phyloP scores from a whole-genome alignment of 2,329 filamentous ascomycete species.

The Annulohypoxylon truncatum region DNA sequence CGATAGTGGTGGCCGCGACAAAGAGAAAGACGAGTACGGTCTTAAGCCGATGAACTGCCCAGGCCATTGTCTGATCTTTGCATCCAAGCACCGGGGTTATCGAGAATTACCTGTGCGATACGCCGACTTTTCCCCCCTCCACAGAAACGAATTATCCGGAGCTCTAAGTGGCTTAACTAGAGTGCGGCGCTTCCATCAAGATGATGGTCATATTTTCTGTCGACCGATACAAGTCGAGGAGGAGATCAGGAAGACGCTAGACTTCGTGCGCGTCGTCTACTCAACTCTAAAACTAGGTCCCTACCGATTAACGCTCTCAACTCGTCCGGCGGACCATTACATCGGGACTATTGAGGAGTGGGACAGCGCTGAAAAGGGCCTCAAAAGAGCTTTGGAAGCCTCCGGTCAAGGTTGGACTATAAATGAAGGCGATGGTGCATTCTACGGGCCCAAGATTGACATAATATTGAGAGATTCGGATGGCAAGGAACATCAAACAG shows the following conservation, averaged over 20 bases:
- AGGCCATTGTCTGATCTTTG: constrained; percentile 90
- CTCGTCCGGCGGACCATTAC: constrained; percentile 78
- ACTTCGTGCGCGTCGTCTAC: constrained; percentile 61
- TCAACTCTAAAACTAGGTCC: constrained; percentile 75
- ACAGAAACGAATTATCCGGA: constrained; percentile 94
- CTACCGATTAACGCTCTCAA: constrained; percentile 82
- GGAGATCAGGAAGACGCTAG: constrained; percentile 62
- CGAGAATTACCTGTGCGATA: constrained; percentile 90
- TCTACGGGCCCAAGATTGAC: constrained; percentile 93
- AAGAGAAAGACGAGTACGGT: constrained; percentile 59
- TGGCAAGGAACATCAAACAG: constrained; percentile 89
- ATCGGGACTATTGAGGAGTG: constrained; percentile 79
- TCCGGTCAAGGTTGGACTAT: constrained; percentile 77
- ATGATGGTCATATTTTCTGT: constrained; percentile 97
- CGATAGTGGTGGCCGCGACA: constrained; percentile 47
- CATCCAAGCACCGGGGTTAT: constrained; percentile 85
- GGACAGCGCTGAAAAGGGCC: constrained; percentile 74
- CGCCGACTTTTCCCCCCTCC: constrained; percentile 94
- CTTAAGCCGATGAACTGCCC: constrained; percentile 99
- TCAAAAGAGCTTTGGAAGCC: constrained; percentile 70
- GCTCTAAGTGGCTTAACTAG: constrained; percentile 90
- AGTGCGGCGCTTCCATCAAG: constrained; percentile 94
- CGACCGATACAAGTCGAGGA: constrained; percentile 68
- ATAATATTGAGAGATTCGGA: constrained; percentile 83
- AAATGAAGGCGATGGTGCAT: constrained; percentile 86